A percentile compares a stretch with the other conserved stretches of the same genome.
Conservation (phyloP, 345 rosid genomes). For the Gossypium herbaceum region DNA sequence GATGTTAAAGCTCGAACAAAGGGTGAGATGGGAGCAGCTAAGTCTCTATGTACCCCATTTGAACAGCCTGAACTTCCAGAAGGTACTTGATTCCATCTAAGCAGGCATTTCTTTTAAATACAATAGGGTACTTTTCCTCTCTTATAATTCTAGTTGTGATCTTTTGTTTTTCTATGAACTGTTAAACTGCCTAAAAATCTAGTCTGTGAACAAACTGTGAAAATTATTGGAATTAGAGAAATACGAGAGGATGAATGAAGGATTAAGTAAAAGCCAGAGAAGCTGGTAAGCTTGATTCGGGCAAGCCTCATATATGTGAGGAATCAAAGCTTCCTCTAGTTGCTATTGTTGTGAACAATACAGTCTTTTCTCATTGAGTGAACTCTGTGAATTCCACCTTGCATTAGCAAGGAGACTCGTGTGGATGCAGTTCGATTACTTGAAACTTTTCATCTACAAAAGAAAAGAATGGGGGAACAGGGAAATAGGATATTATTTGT, state of each 20-base stretch:
- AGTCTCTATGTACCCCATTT: slow-evolving; percentile 87
- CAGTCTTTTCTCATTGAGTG: background rate
- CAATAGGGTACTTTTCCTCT: background rate
- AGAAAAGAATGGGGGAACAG: background rate
- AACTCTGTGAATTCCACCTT: background rate
- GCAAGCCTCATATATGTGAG: background rate
- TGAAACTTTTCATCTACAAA: background rate
- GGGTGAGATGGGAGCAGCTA: slow-evolving; percentile 93
- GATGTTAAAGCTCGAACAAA: slow-evolving; percentile 83
- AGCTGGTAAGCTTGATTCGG: background rate
- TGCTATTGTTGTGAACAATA: background rate
- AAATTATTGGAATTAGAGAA: slow-evolving; percentile 2
- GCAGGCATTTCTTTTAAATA: background rate
- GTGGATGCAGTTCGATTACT: background rate
- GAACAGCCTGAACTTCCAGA: slow-evolving; percentile 90
- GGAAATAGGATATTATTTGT: background rate
- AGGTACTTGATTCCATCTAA: slow-evolving; percentile 31
- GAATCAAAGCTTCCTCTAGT: background rate
- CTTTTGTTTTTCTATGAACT: background rate
- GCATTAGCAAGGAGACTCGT: background rate
- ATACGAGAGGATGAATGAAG: background rate
- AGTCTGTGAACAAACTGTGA: background rate
- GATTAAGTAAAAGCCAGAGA: background rate
- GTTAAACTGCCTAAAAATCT: background rate
- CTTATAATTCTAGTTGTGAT: background rate